A percentile compares a stretch with the other conserved stretches of the same genome.
These are phyloP conservation scores for Cutaneotrichosporon sp. DNA, from an alignment of 1,284 basidiomycete species.

Conservation along the genomic window DNA sequence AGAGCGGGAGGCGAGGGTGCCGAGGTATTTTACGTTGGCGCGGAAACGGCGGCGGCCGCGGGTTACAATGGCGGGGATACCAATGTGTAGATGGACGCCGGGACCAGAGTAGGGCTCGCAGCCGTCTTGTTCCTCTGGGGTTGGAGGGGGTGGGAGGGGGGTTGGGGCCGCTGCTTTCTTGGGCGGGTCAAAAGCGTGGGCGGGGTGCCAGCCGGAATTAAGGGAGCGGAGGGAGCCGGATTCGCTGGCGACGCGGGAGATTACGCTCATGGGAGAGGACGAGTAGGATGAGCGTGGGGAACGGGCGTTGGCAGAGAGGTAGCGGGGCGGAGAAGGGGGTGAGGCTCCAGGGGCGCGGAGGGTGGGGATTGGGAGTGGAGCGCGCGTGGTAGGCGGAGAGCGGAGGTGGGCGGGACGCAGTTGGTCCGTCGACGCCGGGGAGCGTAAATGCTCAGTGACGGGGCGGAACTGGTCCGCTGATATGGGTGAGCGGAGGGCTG, in stretches of 20 bases:
- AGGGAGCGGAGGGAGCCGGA: slow-evolving; percentile 12
- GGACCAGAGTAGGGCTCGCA: slow-evolving; percentile 27
- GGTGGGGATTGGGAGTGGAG: background rate
- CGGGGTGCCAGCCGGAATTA: slow-evolving; percentile 33
- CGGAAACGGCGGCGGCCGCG: slow-evolving; percentile 77
- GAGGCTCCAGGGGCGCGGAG: background rate
- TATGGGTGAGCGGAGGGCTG: background rate
- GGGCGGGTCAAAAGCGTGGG: slow-evolving; percentile 48
- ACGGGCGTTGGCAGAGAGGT: background rate
- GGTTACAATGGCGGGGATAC: slow-evolving; percentile 87
- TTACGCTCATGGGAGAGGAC: slow-evolving; percentile 1
- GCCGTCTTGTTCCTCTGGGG: slow-evolving; percentile 23
- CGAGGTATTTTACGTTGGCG: slow-evolving; percentile 83
- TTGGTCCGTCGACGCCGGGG: slow-evolving; percentile 2
- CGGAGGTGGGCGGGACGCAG: background rate
- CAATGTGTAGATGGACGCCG: slow-evolving; percentile 76
- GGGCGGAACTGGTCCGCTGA: background rate
- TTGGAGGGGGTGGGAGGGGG: slow-evolving; percentile 15
- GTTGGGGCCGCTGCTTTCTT: slow-evolving; percentile 19
- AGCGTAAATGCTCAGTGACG: background rate
- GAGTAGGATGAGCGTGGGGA: background rate
- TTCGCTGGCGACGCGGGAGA: slow-evolving; percentile 14
- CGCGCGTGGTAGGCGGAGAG: background rate
- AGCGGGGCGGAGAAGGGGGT: background rate
- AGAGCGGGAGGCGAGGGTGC: slow-evolving; percentile 67